Evolutionary conservation across 441 rosid genomes (phyloP).

Genomic region (Populus trichocarpa): DNA sequence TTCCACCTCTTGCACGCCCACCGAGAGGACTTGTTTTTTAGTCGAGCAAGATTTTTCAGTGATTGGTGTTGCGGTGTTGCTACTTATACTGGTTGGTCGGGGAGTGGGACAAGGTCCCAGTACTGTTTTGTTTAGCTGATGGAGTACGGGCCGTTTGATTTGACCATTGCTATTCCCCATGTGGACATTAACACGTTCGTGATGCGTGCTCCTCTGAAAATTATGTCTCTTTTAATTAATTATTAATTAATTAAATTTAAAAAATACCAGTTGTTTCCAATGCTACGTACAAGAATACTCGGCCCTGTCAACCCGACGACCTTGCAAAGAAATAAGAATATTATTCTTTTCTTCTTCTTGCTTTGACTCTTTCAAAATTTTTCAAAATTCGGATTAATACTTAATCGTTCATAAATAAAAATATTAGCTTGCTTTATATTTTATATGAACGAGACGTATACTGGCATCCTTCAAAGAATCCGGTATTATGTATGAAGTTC

Average conservation of each 20-base stretch:
- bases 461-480: too few relatives aligned
- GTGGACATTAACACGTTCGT: conserved; percentile 23
- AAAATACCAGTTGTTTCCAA: too few relatives aligned
- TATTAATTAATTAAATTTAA: too few relatives aligned
- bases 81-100: not conserved
- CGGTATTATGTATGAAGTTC: too few relatives aligned
- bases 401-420: not conserved
- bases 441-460: not conserved
- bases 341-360: not conserved
- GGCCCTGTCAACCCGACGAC: too few relatives aligned
- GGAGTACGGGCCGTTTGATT: conserved; percentile 14
- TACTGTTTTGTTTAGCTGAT: not conserved
- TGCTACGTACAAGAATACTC: too few relatives aligned
- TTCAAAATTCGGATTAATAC: not conserved
- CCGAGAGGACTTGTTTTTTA: not conserved
- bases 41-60: not conserved
- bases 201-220: not conserved
- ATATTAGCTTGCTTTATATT: not conserved
- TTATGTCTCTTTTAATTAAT: not conserved
- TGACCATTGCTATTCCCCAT: not conserved
- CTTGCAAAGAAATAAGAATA: too few relatives aligned
- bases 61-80: not conserved
- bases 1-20: not conserved
- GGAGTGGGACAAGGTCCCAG: not conserved
- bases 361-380: too few relatives aligned